These are phyloP conservation scores for Penicillium sp. DNA, from an alignment of 2,329 filamentous ascomycete species.

Conservation along the genomic window DNA sequence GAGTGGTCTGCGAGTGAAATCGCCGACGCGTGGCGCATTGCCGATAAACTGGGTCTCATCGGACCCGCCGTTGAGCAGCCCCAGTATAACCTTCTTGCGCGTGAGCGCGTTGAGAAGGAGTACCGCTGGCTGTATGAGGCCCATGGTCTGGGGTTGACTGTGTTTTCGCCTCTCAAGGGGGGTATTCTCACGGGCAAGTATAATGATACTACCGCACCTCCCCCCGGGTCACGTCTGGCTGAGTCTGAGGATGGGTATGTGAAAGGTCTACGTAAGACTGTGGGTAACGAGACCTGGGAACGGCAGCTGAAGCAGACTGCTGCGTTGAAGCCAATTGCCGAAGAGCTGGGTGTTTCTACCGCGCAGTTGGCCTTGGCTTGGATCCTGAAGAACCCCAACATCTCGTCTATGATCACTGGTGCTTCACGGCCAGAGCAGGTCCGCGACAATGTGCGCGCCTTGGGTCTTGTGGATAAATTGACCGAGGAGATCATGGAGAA, in stretches of 20 bases:
- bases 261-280: slow-evolving; percentile 41
- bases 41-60: slow-evolving; percentile 60
- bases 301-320: slow-evolving; percentile 23
- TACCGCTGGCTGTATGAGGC: slow-evolving; percentile 61
- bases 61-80: slow-evolving; percentile 67
- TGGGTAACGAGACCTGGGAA: slow-evolving; percentile 42
- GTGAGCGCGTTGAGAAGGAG: slow-evolving; percentile 63
- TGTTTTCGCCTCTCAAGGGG: slow-evolving; percentile 60
- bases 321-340: slow-evolving; percentile 59
- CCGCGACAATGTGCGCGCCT: slow-evolving; percentile 41
- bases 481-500: slow-evolving; percentile 46
- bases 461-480: slow-evolving; percentile 46
- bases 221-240: slow-evolving; percentile 57
- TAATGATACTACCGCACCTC: slow-evolving; percentile 52
- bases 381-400: slow-evolving; percentile 56
- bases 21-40: slow-evolving; percentile 59
- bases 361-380: slow-evolving; percentile 57
- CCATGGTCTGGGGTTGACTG: slow-evolving; percentile 60
- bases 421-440: slow-evolving; percentile 44
- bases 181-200: slow-evolving; percentile 68
- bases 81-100: slow-evolving; percentile 62
- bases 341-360: slow-evolving; percentile 60
- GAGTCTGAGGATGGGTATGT: slow-evolving; percentile 57
- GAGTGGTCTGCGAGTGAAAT: slow-evolving; percentile 68
- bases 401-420: slow-evolving; percentile 54